phyloP scores from a whole-genome alignment of 2,329 filamentous ascomycete species.

The Xylaria sp. region DNA sequence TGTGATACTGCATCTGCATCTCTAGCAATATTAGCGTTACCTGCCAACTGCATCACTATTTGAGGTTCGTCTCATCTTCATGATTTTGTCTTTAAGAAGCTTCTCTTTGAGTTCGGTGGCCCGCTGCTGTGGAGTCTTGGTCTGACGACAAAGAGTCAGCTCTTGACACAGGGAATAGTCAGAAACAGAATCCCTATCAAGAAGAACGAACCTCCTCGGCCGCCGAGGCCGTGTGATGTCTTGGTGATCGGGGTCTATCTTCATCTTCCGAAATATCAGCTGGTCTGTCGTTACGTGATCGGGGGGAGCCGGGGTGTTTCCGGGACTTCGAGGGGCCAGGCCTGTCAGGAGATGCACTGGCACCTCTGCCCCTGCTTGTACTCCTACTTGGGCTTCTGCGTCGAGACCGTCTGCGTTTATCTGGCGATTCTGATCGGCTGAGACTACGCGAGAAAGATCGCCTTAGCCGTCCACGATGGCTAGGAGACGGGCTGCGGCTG shows the following conservation, averaged over 20 bases:
- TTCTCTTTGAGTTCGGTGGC: conserved; percentile 55
- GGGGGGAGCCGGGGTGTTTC: conserved; percentile 58
- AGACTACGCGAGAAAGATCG: conserved; percentile 44
- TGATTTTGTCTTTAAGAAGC: conserved; percentile 59
- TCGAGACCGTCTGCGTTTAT: conserved; percentile 30
- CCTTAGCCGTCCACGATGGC: conserved; percentile 42
- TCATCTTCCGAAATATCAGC: conserved; percentile 62
- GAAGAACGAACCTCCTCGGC: conserved; percentile 51
- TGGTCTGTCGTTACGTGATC: conserved; percentile 53
- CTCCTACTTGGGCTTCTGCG: conserved; percentile 31
- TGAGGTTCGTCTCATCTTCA: conserved; percentile 59
- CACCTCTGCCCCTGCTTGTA: conserved; percentile 29
- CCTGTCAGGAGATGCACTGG: conserved; percentile 33
- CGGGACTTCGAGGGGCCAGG: conserved; percentile 49
- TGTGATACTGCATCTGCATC: conserved; percentile 38
- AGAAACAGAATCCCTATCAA: conserved; percentile 39
- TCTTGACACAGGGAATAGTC: conserved; percentile 33
- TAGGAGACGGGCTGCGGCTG: conserved; percentile 45
- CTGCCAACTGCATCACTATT: conserved; percentile 47
- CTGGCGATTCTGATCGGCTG: conserved; percentile 35
- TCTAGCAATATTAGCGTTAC: conserved; percentile 55
- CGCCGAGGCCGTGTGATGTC: conserved; percentile 40
- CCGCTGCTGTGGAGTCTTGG: conserved; percentile 47
- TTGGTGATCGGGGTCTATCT: conserved; percentile 47
- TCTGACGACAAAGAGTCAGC: conserved; percentile 45